Evolutionary conservation across 2,329 filamentous ascomycete genomes (phyloP).

Genomic region (Colletotrichum shisoi): DNA sequence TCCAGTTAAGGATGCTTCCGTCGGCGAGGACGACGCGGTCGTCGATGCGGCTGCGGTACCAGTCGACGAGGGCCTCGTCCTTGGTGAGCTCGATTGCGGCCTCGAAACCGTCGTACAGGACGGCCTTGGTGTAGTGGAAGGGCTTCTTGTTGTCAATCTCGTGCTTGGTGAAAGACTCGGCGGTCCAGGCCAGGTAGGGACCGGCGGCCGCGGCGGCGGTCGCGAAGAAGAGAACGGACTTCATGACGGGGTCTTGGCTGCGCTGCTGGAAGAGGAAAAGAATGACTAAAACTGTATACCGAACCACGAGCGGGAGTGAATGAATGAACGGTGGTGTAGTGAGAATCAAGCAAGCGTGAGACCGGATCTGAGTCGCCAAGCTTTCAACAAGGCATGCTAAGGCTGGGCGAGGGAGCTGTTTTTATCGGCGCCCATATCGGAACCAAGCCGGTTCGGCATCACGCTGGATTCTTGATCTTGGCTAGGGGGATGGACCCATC

Average conservation of each 20-base stretch:
- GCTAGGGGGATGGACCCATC: background rate
- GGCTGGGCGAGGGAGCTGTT: constrained; percentile 19
- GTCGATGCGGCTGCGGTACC: constrained; percentile 55
- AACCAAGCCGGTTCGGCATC: constrained; percentile 31
- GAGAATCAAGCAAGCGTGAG: constrained; percentile 25
- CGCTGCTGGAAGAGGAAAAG: background rate
- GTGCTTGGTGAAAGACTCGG: constrained; percentile 57
- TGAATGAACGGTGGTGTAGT: background rate
- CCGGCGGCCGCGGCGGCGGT: constrained; percentile 35
- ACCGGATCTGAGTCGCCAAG: constrained; percentile 32
- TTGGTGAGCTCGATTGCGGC: constrained; percentile 56
- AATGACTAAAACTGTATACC: constrained; percentile 15
- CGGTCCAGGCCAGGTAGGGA: constrained; percentile 52
- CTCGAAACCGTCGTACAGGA: constrained; percentile 58
- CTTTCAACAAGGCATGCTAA: background rate
- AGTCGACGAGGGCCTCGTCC: constrained; percentile 55
- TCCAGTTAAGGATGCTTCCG: constrained; percentile 52
- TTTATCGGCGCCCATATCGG: constrained; percentile 23
- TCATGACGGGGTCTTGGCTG: constrained; percentile 20
- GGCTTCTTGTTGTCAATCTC: constrained; percentile 51
- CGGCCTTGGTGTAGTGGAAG: constrained; percentile 55
- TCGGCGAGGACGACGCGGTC: constrained; percentile 57
- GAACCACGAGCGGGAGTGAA: background rate
- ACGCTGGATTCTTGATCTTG: background rate
- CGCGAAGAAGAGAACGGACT: constrained; percentile 39